Base-by-base conservation (phyloP, 2,329 filamentous ascomycete species). In the Colletotrichum abscissum region DNA sequence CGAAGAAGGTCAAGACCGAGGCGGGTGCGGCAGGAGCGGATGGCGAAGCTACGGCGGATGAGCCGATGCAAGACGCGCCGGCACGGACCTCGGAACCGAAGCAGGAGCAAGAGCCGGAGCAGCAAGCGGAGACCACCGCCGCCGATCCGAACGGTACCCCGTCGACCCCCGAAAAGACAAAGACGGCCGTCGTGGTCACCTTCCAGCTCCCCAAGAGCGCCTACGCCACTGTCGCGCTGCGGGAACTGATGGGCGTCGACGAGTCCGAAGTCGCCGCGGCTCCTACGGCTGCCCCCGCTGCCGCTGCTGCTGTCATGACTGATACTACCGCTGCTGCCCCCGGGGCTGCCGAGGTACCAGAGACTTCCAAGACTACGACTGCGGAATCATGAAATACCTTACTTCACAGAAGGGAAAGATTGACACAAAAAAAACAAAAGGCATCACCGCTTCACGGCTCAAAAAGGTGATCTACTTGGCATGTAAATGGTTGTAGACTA, bases 161-260 rank as follows among this genome's bases (percentile, higher is more conserved):
- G 9, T 46, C 69, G 57, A 7, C 64, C 5, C 24, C 49, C 11
- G 56, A 58, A 42, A 26, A 65, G 74, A 84, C 84, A 68, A 92
- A 93, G 78, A 84, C 94, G 22, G 94, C 92, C 0, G 87, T 95
- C 0, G 83, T 94, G 30, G 81, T 97, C 77, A 94, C 91, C 80
- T 89, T 97, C 82, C 92, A 94, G 80, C 87, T 97, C 33, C 93
- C 91, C 1, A 91, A 92, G 62, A 95, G 93, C 79, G 93, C 94
- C 79, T 97, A 97, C 83, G 94, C 94, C 0, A 97, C 94, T 0
- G 94, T 97, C 87, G 93, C 93, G 14, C 81, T 97, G 76, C 86
- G 94, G 66, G 94, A 97, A 83, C 82, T 97, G 74, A 95, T 94
- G 87, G 84, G 85, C n/a, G 82, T 85, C 28, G 71, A 73, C 24